These are phyloP conservation scores for Diplocarpon mali DNA, from an alignment of 2,329 filamentous ascomycete species.

Conservation along the genomic window DNA sequence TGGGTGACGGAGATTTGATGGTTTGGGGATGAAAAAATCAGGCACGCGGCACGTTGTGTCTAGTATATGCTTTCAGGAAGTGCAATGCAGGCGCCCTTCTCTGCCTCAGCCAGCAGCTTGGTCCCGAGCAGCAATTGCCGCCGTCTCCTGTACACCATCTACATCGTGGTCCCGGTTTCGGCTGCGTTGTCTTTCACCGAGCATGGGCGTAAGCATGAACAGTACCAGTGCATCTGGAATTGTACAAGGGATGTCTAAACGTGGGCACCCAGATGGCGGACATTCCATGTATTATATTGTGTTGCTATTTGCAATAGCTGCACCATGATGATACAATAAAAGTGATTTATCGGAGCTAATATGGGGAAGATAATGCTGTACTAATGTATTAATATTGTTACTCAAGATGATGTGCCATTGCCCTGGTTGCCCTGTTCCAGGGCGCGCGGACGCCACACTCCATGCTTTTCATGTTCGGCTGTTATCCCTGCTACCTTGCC, in stretches of 20 bases:
- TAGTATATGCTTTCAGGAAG: no score
- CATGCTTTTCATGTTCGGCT: no score
- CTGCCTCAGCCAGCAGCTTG: background rate
- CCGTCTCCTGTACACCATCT: conserved; percentile 12
- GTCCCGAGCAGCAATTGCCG: background rate
- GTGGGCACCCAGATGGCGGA: conserved; percentile 8
- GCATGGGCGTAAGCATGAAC: conserved; percentile 18
- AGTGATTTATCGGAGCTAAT: background rate
- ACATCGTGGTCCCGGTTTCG: conserved; percentile 2
- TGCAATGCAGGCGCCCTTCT: background rate
- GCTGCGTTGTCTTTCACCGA: conserved; percentile 8
- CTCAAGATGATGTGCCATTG: no score
- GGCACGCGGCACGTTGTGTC: no score
- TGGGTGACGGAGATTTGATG: background rate
- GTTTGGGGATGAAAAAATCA: background rate
- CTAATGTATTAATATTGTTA: no score
- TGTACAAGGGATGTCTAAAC: conserved; percentile 13
- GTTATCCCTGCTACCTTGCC: no score
- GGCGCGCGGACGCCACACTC: no score
- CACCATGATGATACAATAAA: conserved; percentile 12
- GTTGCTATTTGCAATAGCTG: conserved; percentile 10
- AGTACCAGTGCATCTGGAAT: background rate
- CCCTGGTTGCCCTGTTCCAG: no score
- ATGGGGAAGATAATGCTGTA: no score
- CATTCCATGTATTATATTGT: conserved; percentile 17